Conservation (phyloP, 495 filamentous ascomycete species). For the Daldinia loculata region DNA sequence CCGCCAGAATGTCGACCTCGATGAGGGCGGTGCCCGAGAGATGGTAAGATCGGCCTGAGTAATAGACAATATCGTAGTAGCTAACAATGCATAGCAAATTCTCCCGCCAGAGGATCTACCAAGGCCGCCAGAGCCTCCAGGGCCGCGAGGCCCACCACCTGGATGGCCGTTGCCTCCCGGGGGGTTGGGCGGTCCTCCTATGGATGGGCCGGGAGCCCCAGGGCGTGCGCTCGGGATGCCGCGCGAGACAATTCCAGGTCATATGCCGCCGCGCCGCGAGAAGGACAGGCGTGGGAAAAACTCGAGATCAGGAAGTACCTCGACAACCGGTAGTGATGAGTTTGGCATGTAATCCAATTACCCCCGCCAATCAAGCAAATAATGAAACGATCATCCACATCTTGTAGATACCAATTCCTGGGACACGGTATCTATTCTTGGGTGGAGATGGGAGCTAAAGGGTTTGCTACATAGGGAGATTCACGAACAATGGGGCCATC, state of each 20-base stretch:
- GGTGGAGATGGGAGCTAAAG: background rate
- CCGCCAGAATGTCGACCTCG: background rate
- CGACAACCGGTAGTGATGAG: background rate
- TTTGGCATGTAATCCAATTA: background rate
- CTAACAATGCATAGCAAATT: constrained; percentile 3
- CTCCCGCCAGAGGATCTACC: background rate
- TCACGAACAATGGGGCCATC: background rate
- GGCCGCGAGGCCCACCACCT: no score
- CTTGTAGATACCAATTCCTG: background rate
- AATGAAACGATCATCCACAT: background rate
- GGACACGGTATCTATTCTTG: background rate
- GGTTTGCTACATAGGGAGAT: constrained; percentile 4
- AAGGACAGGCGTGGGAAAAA: background rate
- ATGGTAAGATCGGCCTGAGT: constrained; percentile 11
- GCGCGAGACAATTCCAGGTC: background rate
- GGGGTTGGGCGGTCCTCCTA: background rate
- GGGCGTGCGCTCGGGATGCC: background rate
- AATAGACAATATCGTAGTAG: background rate
- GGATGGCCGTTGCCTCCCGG: background rate
- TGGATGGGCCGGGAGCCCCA: background rate
- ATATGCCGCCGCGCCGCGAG: background rate
- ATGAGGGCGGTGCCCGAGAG: constrained; percentile 4
- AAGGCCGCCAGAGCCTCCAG: background rate
- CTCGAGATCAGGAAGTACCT: background rate
- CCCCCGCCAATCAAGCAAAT: background rate